Evolutionary conservation across 306 rosid species (phyloP), one percentile per base, ranked within the genome.

Genomic region (Rosa chinensis): DNA sequence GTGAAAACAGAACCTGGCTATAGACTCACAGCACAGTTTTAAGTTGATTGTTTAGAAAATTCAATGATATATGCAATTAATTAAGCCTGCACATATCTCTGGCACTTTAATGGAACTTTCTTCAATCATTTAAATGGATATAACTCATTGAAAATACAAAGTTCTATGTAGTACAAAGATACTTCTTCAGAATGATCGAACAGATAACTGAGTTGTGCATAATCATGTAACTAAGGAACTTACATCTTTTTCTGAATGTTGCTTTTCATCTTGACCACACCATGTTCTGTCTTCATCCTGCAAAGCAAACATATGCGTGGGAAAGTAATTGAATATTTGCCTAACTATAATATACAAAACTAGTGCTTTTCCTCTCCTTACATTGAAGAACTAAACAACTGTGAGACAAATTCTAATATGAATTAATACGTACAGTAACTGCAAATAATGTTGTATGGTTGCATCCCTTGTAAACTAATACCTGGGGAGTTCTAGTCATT

Each of bases 401-500:
- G 18, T 61, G 40, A 61, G 40, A 61, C 37, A 1, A 25, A 25
- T 10, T 61, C 2, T 61, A 10, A 21, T 58, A 61, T 8, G 40
- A 28, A 23, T 25, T 25, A 10, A 25, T 8, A 43, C 47, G 47
- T 58, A 5, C 21, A 53, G 59, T 53, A 21, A 58, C 32, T 58
- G 32, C 63, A 58, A 58, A 58, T 16, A 63, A 12, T 66, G 45
- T 66, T 61, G 32, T 23, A 58, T 50, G 18, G 62, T 11, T 39
- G n/a, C 48, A 8, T 74, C 48, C 48, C 40, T 55, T 39, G 67
- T 39, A 59, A n/a, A 68, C 12, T 28, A 74, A 82, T 90, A 95
- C 99, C 99, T 89, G 80, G 3, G 82, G 84, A 76, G 90, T 75
- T 77, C 85, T 88, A 74, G 70, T 77, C 48, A 37, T 44, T 82